A percentile compares a stretch with the other conserved stretches of the same genome.
Evolutionary conservation across 495 filamentous ascomycete genomes (phyloP).

Genomic region (Rhypophila decipiens): DNA sequence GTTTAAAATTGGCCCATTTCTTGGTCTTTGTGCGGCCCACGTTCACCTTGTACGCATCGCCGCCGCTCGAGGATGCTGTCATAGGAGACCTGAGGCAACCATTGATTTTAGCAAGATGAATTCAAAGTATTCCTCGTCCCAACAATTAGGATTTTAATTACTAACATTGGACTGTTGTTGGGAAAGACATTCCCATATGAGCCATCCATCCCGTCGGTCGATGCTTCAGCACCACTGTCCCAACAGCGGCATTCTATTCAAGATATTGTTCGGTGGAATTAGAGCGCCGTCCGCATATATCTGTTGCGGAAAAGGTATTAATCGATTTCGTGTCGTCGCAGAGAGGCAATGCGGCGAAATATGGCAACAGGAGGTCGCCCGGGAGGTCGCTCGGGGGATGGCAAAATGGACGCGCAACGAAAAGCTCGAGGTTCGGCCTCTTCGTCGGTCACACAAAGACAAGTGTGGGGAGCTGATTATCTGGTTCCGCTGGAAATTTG

Average conservation of each 20-base stretch:
- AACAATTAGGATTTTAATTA: neutral
- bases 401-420: neutral
- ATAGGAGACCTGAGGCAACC: slow-evolving; percentile 24
- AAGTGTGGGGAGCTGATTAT: no score
- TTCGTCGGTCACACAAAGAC: no score
- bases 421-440: no score
- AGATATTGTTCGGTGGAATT: no score
- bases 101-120: no score
- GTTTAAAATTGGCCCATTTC: slow-evolving; percentile 91
- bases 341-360: neutral
- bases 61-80: slow-evolving; percentile 15
- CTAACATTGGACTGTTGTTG: slow-evolving; percentile 15
- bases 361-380: no score
- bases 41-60: slow-evolving; percentile 55
- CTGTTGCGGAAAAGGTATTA: neutral
- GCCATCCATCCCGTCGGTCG: slow-evolving; percentile 21
- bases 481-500: no score
- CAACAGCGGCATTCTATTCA: slow-evolving; percentile 1
- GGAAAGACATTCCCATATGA: slow-evolving; percentile 29
- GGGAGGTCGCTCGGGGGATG: no score
- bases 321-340: no score
- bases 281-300: no score
- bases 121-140: neutral
- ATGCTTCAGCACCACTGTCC: slow-evolving; percentile 1
- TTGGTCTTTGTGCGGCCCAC: slow-evolving; percentile 86